These are phyloP conservation scores for Myxozyma geophila DNA, from an alignment of 805 yeast genomes.

Conservation along the genomic window DNA sequence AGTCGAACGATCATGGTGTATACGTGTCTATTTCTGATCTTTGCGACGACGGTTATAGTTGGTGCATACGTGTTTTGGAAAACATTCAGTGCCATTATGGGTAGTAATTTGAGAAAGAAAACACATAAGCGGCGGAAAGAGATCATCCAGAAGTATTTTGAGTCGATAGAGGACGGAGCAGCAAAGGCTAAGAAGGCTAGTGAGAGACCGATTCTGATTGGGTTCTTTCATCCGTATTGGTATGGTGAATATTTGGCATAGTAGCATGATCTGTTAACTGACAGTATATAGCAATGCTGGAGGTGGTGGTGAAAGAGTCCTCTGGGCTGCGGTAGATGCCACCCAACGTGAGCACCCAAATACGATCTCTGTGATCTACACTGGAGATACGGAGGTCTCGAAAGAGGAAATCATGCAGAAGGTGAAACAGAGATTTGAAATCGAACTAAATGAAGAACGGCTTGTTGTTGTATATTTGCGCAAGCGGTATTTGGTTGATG, in stretches of 20 bases:
- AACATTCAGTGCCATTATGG: constrained; percentile 15
- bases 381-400: constrained; percentile 58
- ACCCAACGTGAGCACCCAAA: constrained; percentile 57
- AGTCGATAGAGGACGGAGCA: constrained; percentile 1
- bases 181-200: constrained; percentile 1
- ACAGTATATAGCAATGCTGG: constrained; percentile 74
- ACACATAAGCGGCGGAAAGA: constrained; percentile 14
- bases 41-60: constrained; percentile 15
- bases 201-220: constrained; percentile 55
- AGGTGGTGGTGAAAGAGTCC: constrained; percentile 97
- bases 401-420: constrained; percentile 43
- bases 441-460: constrained; percentile 54
- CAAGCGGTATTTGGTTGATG: constrained; percentile 65
- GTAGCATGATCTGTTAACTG: background rate
- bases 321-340: constrained; percentile 88
- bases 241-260: constrained; percentile 6
- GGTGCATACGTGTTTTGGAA: constrained; percentile 16
- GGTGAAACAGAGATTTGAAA: constrained; percentile 58
- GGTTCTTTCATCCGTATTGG: constrained; percentile 88
- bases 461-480: constrained; percentile 66
- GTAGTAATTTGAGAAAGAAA: constrained; percentile 19
- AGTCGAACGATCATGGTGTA: constrained; percentile 20
- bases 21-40: constrained; percentile 21
- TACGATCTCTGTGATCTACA: constrained; percentile 71
- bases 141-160: constrained; percentile 7